Percentiles rank a stretch among this genome's conserved stretches.
phyloP scores from a whole-genome alignment of 2,329 filamentous ascomycete genomes.

The Sporothrix phasma region DNA sequence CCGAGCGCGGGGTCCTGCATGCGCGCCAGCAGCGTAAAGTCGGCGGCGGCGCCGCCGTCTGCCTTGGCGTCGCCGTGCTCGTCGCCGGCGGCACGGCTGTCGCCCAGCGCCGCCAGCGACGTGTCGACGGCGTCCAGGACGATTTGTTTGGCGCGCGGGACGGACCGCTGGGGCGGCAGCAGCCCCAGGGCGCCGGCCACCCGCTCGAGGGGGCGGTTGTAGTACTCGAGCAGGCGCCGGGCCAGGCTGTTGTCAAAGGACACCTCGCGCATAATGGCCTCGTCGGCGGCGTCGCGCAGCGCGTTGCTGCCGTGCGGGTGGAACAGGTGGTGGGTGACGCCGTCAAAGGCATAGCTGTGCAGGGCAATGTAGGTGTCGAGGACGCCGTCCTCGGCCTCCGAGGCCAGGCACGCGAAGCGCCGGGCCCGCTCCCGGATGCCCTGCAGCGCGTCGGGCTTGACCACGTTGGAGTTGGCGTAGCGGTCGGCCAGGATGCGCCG shows the following conservation, averaged over 20 bases:
- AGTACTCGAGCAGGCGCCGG: slow-evolving; percentile 51
- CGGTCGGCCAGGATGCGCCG: slow-evolving; percentile 54
- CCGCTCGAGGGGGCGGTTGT: slow-evolving; percentile 40
- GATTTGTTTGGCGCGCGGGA: slow-evolving; percentile 48
- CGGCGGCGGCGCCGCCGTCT: slow-evolving; percentile 18
- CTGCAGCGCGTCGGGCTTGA: slow-evolving; percentile 42
- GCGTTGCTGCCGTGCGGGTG: slow-evolving; percentile 54
- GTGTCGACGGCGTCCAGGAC: slow-evolving; percentile 40
- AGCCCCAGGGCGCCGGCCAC: slow-evolving; percentile 35
- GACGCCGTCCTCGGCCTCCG: slow-evolving; percentile 32
- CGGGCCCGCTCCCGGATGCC: slow-evolving; percentile 48
- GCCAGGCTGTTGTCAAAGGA: slow-evolving; percentile 57
- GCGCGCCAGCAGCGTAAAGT: slow-evolving; percentile 49
- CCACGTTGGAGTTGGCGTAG: slow-evolving; percentile 58
- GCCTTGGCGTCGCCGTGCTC: neutral
- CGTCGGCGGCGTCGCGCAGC: slow-evolving; percentile 42
- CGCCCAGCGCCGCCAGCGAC: neutral
- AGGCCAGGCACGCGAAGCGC: slow-evolving; percentile 45
- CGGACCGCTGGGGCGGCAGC: slow-evolving; percentile 45
- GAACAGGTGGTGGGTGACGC: slow-evolving; percentile 58
- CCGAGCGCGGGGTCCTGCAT: slow-evolving; percentile 35
- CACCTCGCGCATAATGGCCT: slow-evolving; percentile 57
- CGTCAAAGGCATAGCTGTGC: slow-evolving; percentile 60
- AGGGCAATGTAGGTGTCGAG: slow-evolving; percentile 49
- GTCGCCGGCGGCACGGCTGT: neutral